Conservation (phyloP, 768 basidiomycete genomes). For the Rhodocollybia butyracea region DNA sequence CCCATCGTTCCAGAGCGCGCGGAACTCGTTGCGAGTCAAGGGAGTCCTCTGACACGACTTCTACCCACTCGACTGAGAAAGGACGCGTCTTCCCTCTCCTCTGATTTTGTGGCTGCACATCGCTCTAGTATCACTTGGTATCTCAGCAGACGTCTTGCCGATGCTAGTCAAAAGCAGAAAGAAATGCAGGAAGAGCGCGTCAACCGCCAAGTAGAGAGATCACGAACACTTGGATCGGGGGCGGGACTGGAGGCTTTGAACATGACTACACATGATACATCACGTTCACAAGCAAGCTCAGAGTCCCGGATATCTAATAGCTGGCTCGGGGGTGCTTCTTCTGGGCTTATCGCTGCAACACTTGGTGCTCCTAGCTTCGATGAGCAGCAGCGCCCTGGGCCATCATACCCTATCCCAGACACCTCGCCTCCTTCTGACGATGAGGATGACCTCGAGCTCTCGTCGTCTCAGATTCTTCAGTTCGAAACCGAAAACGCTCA, state of each 20-base stretch:
- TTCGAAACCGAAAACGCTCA: conserved; percentile 91
- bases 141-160: conserved; percentile 75
- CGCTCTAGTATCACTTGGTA: conserved; percentile 92
- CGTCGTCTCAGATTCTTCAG: conserved; percentile 83
- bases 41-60: conserved; percentile 63
- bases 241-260: conserved; percentile 61
- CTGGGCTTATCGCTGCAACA: conserved; percentile 58
- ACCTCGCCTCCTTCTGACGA: conserved; percentile 49
- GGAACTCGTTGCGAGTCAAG: conserved; percentile 61
- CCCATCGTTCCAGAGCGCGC: conserved; percentile 48
- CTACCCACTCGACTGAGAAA: conserved; percentile 69
- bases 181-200: conserved; percentile 94
- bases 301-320: conserved; percentile 34
- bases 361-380: conserved; percentile 44
- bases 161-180: conserved; percentile 74
- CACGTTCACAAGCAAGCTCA: conserved; percentile 11
- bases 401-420: conserved; percentile 16
- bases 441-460: conserved; percentile 79
- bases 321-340: conserved; percentile 61
- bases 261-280: conserved; percentile 32
- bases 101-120: conserved; percentile 85
- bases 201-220: conserved; percentile 81
- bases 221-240: conserved; percentile 78
- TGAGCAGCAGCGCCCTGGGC: conserved; percentile 19
- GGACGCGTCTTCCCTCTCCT: conserved; percentile 48